Evolutionary conservation across 345 rosid genomes (phyloP).

Genomic region (Brassica napus): DNA sequence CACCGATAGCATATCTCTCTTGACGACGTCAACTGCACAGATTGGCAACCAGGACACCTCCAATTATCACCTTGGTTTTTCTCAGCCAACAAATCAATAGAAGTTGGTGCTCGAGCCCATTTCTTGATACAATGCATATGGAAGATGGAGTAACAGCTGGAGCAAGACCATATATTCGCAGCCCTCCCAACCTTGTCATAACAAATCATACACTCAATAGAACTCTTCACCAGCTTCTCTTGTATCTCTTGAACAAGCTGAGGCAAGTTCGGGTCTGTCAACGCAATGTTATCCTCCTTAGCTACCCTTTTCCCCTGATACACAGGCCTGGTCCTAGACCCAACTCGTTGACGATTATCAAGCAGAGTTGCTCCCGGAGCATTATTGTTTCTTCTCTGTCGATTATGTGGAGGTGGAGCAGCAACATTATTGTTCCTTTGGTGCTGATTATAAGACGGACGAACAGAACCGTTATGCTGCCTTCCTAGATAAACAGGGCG

Average conservation of each 20-base stretch:
- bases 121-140: constrained; percentile 91
- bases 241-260: constrained; percentile 89
- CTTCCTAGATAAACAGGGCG: not conserved
- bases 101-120: constrained; percentile 96
- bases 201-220: constrained; percentile 95
- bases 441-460: not conserved
- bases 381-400: not conserved
- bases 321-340: constrained; percentile 38
- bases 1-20: constrained; percentile 81
- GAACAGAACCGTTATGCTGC: not conserved
- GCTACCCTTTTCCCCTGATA: constrained; percentile 47
- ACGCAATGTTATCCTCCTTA: constrained; percentile 35
- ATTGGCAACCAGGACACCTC: constrained; percentile 98
- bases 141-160: constrained; percentile 90
- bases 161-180: constrained; percentile 87
- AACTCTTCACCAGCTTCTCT: constrained; percentile 74
- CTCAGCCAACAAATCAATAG: constrained; percentile 74
- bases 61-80: constrained; percentile 87
- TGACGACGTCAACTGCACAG: constrained; percentile 69
- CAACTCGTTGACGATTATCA: constrained; percentile 39
- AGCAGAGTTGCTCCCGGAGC: not conserved
- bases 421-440: not conserved
- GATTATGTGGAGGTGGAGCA: not conserved
- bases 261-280: constrained; percentile 65
- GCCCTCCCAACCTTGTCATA: constrained; percentile 84